phyloP scores from a whole-genome alignment of 2,329 filamentous ascomycete species.

The Monosporascus sp. region DNA sequence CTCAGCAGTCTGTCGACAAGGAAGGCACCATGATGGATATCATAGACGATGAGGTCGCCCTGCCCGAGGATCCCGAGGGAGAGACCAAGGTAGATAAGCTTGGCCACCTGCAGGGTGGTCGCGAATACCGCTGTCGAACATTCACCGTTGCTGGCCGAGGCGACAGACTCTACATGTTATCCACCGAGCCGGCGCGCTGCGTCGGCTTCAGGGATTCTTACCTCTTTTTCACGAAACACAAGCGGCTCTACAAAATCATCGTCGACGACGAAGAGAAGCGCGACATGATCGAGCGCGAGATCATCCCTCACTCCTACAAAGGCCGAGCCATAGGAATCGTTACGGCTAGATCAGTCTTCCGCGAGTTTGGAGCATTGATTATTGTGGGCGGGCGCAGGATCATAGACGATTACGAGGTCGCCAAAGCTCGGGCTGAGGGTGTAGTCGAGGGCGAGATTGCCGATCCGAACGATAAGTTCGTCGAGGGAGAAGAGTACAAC shows the following conservation, averaged over 20 bases:
- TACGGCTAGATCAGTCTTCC: constrained; percentile 91
- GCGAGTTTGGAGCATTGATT: constrained; percentile 92
- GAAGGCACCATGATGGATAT: constrained; percentile 91
- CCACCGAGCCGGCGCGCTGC: constrained; percentile 92
- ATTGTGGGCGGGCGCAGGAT: constrained; percentile 85
- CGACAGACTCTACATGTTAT: constrained; percentile 92
- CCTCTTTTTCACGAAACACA: constrained; percentile 97
- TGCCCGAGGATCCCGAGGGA: constrained; percentile 82
- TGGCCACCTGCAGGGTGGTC: constrained; percentile 73
- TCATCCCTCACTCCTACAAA: constrained; percentile 98
- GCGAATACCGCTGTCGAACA: constrained; percentile 92
- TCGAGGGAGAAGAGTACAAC: constrained; percentile 84
- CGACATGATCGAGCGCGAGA: constrained; percentile 89
- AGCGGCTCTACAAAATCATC: constrained; percentile 94
- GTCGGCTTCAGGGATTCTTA: constrained; percentile 98
- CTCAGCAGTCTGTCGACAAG: constrained; percentile 85
- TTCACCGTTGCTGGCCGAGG: constrained; percentile 85
- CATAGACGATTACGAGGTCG: constrained; percentile 82
- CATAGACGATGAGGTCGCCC: constrained; percentile 81
- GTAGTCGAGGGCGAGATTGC: constrained; percentile 84
- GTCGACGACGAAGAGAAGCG: constrained; percentile 96
- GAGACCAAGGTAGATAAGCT: constrained; percentile 90
- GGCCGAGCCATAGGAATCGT: constrained; percentile 95
- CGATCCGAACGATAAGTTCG: constrained; percentile 78
- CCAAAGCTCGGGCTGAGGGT: constrained; percentile 68